Base-by-base conservation (phyloP, 2,329 filamentous ascomycete genomes). In the Fusarium tjaetaba region DNA sequence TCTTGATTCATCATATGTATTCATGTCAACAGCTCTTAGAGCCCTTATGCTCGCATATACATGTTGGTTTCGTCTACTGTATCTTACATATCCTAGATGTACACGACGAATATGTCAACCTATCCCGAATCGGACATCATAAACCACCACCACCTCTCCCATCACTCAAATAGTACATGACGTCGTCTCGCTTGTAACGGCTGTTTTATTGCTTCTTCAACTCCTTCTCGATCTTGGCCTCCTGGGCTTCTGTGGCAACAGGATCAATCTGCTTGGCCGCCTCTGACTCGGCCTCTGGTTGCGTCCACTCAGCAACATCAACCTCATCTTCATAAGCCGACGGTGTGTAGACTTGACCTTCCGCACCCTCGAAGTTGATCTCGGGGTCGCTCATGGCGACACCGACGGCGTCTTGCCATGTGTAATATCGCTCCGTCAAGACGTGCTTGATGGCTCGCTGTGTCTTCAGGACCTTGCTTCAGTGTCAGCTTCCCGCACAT, bases 381-480 rank as follows among this genome's bases (percentile, higher is more conserved):
- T 94, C 91, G 10, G 88, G 86, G 79, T 96, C 93, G 14, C 84
- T 79, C 83, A 88, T 86, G 11, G 92, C 93, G 71, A 93, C 84
- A 67, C 88, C 84, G 56, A 89, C 84, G 28, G 94, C 94, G 79
- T 95, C 93, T 79, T 94, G 88, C 93, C 94, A 98, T 15, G 93
- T 89, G 84, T 97, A 96, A 85, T 90, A 96, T 78, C 96, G 89
- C 84, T 98, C 95, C 41, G 94, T 96, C 79, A 98, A 85, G 56
- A 92, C 89, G 75, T 96, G 93, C 85, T 94, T 94, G 82, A 98
- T 97, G 51, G 88, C 87, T 79, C 90, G 89, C 89, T 96, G 94
- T 30, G 96, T 98, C 80, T 86, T 85, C 76, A 87, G 87, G 68
- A 97, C 89, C 94, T 97, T 79, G 30, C 39, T 42, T 28, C 43